Evolutionary conservation across 768 basidiomycete species (phyloP), one percentile per base, ranked within the genome.

Genomic region (Trametopsis cervina): DNA sequence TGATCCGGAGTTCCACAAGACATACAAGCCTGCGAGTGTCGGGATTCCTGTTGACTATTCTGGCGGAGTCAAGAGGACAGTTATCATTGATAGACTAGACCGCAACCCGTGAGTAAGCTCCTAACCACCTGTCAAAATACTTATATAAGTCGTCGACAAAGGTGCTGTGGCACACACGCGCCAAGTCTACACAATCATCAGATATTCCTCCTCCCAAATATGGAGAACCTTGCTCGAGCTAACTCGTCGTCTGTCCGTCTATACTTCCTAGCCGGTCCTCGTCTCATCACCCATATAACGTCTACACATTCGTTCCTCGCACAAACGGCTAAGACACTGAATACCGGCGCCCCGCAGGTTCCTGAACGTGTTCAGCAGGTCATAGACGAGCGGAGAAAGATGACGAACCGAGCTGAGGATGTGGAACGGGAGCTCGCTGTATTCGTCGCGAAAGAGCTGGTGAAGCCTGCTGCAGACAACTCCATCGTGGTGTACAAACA

Each of bases 91-190:
- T 44, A 81, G 81, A 11, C 70, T 91, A 4, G 91, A 93, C 62
- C 75, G 83, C 36, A 88, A 83, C 61, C 85, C 85, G 81, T 88
- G 66, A 57, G 84, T 61, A 29, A n/a, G 54, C 40, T 45, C 65
- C 55, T 33, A 33, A 33, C 29, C 15, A 7, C 29, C 29, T 33
- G 29, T 15, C 29, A 15, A 33, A 15, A 15, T 7, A 20, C 41
- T 39, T 9, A 10, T n/a, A 27, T 44, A 15, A 20, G 46, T 29
- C 12, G 13, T 54, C 33, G 33, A 13, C 55, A 29, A 51, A 86
- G 84, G 46, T 89, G 89, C 64, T 87, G 85, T 47, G 85, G 88
- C 10, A 89, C 91, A 13, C 93, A 96, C 63, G 73, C 85, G 45
- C 86, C 90, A 4, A 80, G 80, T 44, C 74, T 93, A 42, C 73